Percentiles rank a stretch among this genome's conserved stretches.
Evolutionary conservation across 176 grass and related monocot genomes (phyloP).

Genomic region (Triticum turgidum): DNA sequence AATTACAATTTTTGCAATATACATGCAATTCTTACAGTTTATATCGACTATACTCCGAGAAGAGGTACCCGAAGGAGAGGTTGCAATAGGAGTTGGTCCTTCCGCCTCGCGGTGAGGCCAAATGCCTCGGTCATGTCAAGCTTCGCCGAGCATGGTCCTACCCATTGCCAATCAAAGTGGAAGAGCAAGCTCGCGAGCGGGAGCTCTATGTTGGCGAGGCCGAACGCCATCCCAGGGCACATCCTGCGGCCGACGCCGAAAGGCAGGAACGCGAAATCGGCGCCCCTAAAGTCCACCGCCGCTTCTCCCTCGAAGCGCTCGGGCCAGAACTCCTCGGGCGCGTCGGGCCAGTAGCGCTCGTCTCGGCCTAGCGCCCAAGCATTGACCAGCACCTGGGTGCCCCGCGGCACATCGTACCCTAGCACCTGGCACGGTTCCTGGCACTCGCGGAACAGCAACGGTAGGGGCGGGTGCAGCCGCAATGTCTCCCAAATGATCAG

Average conservation of each 20-base stretch:
- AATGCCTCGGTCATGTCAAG: background rate
- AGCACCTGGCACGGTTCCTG: background rate
- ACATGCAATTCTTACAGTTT: no score
- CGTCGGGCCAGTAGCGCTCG: background rate
- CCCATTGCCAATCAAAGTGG: background rate
- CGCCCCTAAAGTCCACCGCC: background rate
- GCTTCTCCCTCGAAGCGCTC: background rate
- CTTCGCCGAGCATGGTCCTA: background rate
- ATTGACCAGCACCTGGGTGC: background rate
- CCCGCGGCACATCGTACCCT: background rate
- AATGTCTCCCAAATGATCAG: background rate
- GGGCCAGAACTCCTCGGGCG: background rate
- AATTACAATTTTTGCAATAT: no score
- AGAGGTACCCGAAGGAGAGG: background rate
- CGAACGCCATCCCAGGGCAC: conserved; percentile 33
- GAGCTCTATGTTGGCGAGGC: conserved; percentile 28
- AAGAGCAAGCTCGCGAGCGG: conserved; percentile 8
- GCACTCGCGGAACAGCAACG: background rate
- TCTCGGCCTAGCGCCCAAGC: background rate
- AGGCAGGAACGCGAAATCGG: conserved; percentile 1
- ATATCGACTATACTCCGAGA: background rate
- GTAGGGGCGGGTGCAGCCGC: background rate
- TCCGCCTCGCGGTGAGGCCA: background rate
- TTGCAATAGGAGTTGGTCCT: background rate
- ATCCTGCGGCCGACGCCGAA: conserved; percentile 32